phyloP scores from a whole-genome alignment of 176 grass and related monocot species.

The Zoysia pacifica region DNA sequence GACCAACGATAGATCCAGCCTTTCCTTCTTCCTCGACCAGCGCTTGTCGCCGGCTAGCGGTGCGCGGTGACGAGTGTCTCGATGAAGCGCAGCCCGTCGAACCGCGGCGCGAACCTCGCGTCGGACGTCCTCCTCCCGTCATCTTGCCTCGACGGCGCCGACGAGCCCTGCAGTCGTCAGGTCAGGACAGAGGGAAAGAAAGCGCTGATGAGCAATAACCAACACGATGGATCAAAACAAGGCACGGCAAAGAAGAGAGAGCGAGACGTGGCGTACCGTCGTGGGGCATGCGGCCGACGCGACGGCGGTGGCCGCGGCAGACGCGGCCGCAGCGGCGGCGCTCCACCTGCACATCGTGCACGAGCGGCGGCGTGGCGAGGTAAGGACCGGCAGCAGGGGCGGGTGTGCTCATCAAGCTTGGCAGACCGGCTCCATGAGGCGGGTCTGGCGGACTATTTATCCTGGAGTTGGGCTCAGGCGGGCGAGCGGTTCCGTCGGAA shows the following conservation, averaged over 20 bases:
- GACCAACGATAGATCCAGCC: too few species aligned
- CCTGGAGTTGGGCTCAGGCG: too few species aligned
- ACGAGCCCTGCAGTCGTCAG: neutral
- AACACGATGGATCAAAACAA: neutral
- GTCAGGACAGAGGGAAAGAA: neutral
- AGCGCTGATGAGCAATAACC: too few species aligned
- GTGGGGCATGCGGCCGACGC: neutral
- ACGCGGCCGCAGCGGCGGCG: neutral
- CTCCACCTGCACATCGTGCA: conserved; percentile 1
- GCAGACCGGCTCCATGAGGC: neutral
- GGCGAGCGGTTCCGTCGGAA: neutral
- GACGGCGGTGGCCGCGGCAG: neutral
- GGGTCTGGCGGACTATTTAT: neutral
- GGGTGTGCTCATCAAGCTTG: too few species aligned
- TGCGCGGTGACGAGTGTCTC: too few species aligned
- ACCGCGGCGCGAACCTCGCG: too few species aligned
- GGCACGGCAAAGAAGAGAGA: neutral
- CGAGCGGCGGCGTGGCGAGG: neutral
- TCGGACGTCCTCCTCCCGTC: neutral
- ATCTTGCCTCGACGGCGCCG: neutral
- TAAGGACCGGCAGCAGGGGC: neutral
- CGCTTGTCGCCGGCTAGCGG: too few species aligned
- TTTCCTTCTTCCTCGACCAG: too few species aligned
- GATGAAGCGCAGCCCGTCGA: too few species aligned
- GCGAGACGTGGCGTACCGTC: neutral